A percentile compares a stretch with the other conserved stretches of the same genome.
Evolutionary conservation across 768 basidiomycete species (phyloP).

Genomic region (Lepiota brunneoincarnata): DNA sequence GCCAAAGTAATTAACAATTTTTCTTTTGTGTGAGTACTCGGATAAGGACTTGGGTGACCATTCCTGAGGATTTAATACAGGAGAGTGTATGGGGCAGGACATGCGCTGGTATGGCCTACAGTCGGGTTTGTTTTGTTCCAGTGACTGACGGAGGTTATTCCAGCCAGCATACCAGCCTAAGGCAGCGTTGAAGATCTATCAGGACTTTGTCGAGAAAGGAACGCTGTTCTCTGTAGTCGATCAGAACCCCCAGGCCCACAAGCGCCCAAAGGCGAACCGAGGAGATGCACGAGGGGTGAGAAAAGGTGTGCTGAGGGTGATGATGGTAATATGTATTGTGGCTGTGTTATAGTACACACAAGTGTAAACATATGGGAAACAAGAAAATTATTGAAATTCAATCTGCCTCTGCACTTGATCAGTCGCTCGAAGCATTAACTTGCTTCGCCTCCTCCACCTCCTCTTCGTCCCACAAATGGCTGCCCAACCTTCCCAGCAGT

Average conservation of each 20-base stretch:
- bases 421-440: conserved; percentile 70
- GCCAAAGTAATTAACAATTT: conserved; percentile 2
- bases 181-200: not conserved
- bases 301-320: not conserved
- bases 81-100: conserved; percentile 2
- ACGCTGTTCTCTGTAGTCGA: conserved; percentile 2
- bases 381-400: conserved; percentile 5
- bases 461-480: conserved; percentile 52
- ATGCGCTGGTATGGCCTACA: not conserved
- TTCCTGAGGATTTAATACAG: not conserved
- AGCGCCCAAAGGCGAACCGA: not conserved
- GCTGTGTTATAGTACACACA: conserved; percentile 1
- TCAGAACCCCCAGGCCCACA: not conserved
- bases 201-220: conserved; percentile 1
- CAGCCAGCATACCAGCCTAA: conserved; percentile 7
- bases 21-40: conserved; percentile 1
- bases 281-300: not conserved
- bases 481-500: conserved; percentile 76
- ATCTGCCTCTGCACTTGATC: conserved; percentile 6
- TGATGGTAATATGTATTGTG: not conserved
- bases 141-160: not conserved
- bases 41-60: not conserved
- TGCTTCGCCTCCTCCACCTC: conserved; percentile 55
- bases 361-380: conserved; percentile 2
- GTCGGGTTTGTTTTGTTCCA: not conserved